Conservation (phyloP, 2,329 filamentous ascomycete genomes). For the Bisporella sp. region DNA sequence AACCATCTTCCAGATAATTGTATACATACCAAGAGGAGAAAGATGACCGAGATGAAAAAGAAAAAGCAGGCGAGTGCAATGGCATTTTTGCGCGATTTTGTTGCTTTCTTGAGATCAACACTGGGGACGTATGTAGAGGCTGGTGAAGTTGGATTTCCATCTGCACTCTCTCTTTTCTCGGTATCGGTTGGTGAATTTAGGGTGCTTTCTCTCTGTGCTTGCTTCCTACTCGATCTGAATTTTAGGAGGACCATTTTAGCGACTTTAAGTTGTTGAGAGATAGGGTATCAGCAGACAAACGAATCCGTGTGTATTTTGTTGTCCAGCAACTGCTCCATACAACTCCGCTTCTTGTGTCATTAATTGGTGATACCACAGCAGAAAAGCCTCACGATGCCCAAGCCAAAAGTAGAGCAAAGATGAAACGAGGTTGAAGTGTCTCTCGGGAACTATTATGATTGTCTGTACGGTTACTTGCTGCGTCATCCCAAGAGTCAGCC, state of each 20-base stretch:
- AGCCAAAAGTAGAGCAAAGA: background rate
- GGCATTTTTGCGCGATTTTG: slow-evolving; percentile 43
- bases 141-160: slow-evolving; percentile 14
- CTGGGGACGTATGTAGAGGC: slow-evolving; percentile 5
- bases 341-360: no score
- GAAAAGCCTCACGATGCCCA: background rate
- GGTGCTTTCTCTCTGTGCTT: background rate
- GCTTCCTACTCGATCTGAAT: slow-evolving; percentile 16
- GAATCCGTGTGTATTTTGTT: no score
- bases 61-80: slow-evolving; percentile 59
- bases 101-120: slow-evolving; percentile 38
- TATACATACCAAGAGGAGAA: slow-evolving; percentile 63
- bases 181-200: background rate
- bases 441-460: no score
- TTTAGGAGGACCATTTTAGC: slow-evolving; percentile 24
- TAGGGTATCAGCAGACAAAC: no score
- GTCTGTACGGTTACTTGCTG: no score
- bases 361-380: no score
- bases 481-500: no score
- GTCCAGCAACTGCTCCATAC: no score
- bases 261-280: no score
- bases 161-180: background rate
- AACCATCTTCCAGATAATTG: background rate
- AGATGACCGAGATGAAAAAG: slow-evolving; percentile 69
- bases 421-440: background rate